These are phyloP conservation scores for Citrus unshiu DNA, from an alignment of 345 rosid species.

Conservation along the genomic window DNA sequence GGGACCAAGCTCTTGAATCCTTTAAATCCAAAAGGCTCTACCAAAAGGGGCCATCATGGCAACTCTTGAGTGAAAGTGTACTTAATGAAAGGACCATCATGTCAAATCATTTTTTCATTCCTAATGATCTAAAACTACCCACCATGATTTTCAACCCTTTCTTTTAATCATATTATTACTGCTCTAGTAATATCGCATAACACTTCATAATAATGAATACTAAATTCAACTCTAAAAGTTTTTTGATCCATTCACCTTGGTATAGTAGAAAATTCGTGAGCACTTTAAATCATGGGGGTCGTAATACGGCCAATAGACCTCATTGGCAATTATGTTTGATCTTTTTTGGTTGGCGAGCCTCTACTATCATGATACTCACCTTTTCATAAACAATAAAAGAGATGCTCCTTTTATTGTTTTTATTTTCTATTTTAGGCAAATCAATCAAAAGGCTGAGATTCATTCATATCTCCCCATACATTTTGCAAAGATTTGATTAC, in stretches of 20 bases:
- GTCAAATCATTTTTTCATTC: background rate
- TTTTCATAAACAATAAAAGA: background rate
- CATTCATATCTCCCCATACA: background rate
- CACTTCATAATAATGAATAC: too few relatives aligned
- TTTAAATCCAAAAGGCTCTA: background rate
- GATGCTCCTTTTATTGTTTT: too few relatives aligned
- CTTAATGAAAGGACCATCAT: background rate
- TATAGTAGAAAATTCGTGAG: background rate
- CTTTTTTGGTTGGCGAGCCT: background rate
- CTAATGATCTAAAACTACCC: background rate
- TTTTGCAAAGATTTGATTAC: background rate
- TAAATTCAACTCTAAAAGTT: too few relatives aligned
- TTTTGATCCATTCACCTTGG: background rate
- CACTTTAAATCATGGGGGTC: background rate
- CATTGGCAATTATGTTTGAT: background rate
- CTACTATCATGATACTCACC: background rate
- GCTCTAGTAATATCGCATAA: background rate
- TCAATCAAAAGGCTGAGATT: background rate
- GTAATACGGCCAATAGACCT: background rate
- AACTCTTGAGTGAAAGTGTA: background rate
- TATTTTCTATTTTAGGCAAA: background rate
- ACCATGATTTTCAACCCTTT: background rate
- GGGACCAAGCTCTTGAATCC: background rate
- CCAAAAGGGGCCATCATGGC: background rate
- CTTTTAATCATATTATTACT: background rate